Percentiles rank a stretch among this genome's conserved stretches.
Conservation (phyloP, 768 basidiomycete genomes). For the Clitopilus hobsonii region DNA sequence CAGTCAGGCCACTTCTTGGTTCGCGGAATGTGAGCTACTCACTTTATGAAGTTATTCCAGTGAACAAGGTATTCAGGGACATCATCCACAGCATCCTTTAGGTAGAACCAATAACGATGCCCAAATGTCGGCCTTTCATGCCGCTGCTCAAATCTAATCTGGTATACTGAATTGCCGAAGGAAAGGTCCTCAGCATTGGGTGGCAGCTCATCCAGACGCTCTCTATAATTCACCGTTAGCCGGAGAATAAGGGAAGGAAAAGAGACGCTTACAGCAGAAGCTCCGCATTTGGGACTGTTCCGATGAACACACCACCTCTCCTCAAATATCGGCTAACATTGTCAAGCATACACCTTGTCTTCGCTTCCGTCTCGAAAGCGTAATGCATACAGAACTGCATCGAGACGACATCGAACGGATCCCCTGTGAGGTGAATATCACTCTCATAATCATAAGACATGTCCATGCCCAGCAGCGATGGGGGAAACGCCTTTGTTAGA, state of each 20-base stretch:
- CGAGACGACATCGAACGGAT: slow-evolving; percentile 89
- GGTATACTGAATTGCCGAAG: slow-evolving; percentile 91
- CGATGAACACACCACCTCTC: slow-evolving; percentile 87
- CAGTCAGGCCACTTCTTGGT: not conserved
- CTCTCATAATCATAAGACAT: slow-evolving; percentile 11
- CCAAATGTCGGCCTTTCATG: slow-evolving; percentile 66
- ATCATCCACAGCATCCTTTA: slow-evolving; percentile 93
- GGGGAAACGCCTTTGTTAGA: slow-evolving; percentile 64
- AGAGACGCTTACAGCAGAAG: slow-evolving; percentile 64
- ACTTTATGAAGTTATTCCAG: slow-evolving; percentile 92
- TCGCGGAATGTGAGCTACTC: slow-evolving; percentile 30
- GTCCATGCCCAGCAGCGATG: slow-evolving; percentile 41
- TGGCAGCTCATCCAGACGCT: slow-evolving; percentile 67
- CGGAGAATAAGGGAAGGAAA: slow-evolving; percentile 5
- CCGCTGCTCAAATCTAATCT: slow-evolving; percentile 78
- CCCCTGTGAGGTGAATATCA: slow-evolving; percentile 14
- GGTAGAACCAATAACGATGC: slow-evolving; percentile 91
- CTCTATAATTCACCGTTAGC: slow-evolving; percentile 34
- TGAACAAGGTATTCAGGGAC: slow-evolving; percentile 97
- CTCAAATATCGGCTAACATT: slow-evolving; percentile 82
- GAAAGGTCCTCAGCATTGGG: slow-evolving; percentile 61
- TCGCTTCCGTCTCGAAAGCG: slow-evolving; percentile 88
- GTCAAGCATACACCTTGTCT: slow-evolving; percentile 86
- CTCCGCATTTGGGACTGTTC: slow-evolving; percentile 92
- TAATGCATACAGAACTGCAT: slow-evolving; percentile 99